Base-by-base conservation (phyloP, 768 basidiomycete species). In the Suillus plorans region DNA sequence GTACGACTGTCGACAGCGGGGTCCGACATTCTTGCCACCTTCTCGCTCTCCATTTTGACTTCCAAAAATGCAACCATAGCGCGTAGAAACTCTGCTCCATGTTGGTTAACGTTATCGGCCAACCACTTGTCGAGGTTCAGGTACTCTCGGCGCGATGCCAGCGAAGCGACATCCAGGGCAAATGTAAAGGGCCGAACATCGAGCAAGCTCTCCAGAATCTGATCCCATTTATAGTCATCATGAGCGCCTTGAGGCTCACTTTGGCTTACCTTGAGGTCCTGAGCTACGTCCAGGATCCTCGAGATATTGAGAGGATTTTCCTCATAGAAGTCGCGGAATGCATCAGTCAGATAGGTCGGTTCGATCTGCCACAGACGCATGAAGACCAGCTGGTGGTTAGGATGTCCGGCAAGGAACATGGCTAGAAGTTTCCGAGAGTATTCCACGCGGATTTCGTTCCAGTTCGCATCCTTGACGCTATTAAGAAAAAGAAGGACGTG, bases 121-220 rank as follows among this genome's bases (percentile, higher is more conserved):
- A 99, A 82, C 96, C 97, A 99, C 77, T 97, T 96, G 78, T 97
- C 96, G 53, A 99, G 82, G 71, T 99, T 95, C 70, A 99, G 82
- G 72, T 95, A 94, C 76, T 98, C 97, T 69, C 95, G 82, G 49
- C 95, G 89, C 42, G 94, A 95, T 14, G 97, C 97, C 50, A 97
- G 80, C 5, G 95, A 91, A 28, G 97, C 97, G 60, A 98, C 90
- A 75, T 99, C 97, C 52, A 99, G 85, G 1, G 95, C 90, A 71
- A 99, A 94, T 9, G 87, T 86, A 69, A 95, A 94, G 2, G 95
- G 93, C 6, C 90, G 88, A 49, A 94, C 90, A 72, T 94, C 92
- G 57, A 99, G 84, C 25, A 99, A 82, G n/a, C 93, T 85, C 73
- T 97, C 95, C 57, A 99, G 83, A 66, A 97, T 95, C 92, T 95